Conservation (phyloP, 257 asterid genomes). For the Capsicum pubescens region DNA sequence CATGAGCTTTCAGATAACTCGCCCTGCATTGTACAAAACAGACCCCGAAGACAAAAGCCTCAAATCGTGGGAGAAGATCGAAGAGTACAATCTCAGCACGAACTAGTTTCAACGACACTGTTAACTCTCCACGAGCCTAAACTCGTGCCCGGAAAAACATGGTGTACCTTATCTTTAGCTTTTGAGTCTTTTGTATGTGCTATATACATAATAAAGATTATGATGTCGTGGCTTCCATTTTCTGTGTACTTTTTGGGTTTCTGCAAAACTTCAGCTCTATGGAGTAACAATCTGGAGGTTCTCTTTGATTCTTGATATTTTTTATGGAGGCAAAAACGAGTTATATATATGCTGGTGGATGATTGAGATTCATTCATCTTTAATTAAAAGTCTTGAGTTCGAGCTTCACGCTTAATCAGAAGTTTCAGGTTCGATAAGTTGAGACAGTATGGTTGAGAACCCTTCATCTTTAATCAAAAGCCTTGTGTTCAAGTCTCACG, state of each 20-base stretch:
- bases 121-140: neutral
- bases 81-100: slow-evolving; percentile 42
- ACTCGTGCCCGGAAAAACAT: neutral
- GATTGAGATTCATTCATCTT: no score
- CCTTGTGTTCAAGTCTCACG: no score
- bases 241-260: neutral
- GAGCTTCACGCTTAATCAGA: no score
- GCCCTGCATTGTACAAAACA: slow-evolving; percentile 72
- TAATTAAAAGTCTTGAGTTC: no score
- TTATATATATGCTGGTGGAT: neutral
- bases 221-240: neutral
- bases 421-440: no score
- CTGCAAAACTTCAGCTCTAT: neutral
- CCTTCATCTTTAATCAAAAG: no score
- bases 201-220: neutral
- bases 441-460: no score
- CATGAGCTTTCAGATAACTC: slow-evolving; percentile 61
- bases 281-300: neutral
- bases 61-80: slow-evolving; percentile 91
- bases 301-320: no score
- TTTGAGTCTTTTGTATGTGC: neutral
- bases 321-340: neutral
- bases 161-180: neutral
- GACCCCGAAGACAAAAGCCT: slow-evolving; percentile 80
- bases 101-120: slow-evolving; percentile 11